A percentile compares a stretch with the other conserved stretches of the same genome.
phyloP scores from a whole-genome alignment of 2,329 filamentous ascomycete species.

The Metarhizium humberi region DNA sequence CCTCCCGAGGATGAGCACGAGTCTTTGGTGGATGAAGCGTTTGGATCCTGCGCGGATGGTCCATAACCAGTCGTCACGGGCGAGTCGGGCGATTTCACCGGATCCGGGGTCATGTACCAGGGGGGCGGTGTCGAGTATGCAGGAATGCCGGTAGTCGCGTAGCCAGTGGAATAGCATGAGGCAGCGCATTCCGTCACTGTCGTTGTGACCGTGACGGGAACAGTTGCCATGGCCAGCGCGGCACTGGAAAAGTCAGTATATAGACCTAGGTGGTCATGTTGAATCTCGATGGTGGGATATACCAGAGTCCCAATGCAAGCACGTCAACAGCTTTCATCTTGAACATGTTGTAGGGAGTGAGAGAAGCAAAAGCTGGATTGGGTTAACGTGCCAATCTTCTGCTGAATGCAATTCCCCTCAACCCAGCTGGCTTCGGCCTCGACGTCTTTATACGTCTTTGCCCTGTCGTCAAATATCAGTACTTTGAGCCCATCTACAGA shows the following conservation, averaged over 20 bases:
- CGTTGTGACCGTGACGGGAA: slow-evolving; percentile 21
- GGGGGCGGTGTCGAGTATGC: background rate
- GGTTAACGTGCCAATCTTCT: no score
- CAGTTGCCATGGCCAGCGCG: slow-evolving; percentile 13
- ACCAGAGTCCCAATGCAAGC: background rate
- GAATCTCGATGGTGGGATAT: background rate
- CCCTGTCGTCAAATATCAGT: background rate
- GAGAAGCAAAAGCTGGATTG: no score
- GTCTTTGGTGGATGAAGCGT: background rate
- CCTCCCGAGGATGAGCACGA: background rate
- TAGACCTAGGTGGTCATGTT: background rate
- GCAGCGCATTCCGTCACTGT: slow-evolving; percentile 20
- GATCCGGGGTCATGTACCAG: background rate
- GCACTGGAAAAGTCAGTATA: slow-evolving; percentile 10
- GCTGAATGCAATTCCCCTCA: no score
- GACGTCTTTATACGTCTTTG: background rate
- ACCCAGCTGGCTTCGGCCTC: background rate
- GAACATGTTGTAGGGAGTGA: background rate
- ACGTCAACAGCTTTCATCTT: background rate
- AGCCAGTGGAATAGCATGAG: slow-evolving; percentile 12
- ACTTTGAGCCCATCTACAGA: no score
- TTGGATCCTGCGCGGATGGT: background rate
- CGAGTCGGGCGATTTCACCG: background rate
- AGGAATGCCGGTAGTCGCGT: background rate
- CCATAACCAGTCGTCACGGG: background rate